Conservation (phyloP, 768 basidiomycete species). For the Lactarius pseudohatsudake region DNA sequence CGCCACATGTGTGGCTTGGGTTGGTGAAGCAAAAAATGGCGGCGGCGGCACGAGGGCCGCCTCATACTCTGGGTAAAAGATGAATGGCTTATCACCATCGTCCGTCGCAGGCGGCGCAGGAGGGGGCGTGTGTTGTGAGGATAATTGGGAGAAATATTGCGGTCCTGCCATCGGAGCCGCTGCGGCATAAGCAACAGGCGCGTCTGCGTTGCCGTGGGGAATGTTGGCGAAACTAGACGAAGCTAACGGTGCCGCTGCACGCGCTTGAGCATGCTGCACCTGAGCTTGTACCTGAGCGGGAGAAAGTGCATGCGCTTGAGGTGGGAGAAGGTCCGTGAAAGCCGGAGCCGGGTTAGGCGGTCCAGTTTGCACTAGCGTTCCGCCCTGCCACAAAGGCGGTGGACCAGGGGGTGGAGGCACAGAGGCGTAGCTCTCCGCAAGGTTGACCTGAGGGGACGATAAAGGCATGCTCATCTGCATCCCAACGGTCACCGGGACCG, state of each 20-base stretch:
- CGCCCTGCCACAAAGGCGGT: conserved; percentile 22
- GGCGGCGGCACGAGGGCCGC: conserved; percentile 15
- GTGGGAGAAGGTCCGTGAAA: conserved; percentile 20
- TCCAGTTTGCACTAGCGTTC: conserved; percentile 9
- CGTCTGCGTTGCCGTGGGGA: conserved; percentile 16
- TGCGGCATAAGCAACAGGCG: conserved; percentile 14
- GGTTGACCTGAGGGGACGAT: conserved; percentile 1
- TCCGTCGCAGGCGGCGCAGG: conserved; percentile 7
- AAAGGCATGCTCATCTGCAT: conserved; percentile 16
- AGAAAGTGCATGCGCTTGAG: conserved; percentile 7
- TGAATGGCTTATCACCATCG: conserved; percentile 30
- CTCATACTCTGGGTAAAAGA: conserved; percentile 30
- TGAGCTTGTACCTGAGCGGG: conserved; percentile 14
- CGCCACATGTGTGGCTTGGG: conserved; percentile 9
- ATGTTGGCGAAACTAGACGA: conserved; percentile 19
- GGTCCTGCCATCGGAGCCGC: neutral
- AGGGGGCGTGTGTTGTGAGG: neutral
- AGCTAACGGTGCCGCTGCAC: neutral
- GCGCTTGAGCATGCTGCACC: conserved; percentile 2
- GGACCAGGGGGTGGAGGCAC: conserved; percentile 6
- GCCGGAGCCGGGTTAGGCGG: conserved; percentile 19
- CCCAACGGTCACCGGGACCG: conserved; percentile 11
- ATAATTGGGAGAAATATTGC: conserved; percentile 4
- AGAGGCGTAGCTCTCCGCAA: conserved; percentile 3
- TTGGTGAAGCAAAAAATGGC: conserved; percentile 8